Percentiles rank a stretch among this genome's conserved stretches.
Conservation (phyloP, 371 early-diverging fungal species). For the Mucor circinelloides region DNA sequence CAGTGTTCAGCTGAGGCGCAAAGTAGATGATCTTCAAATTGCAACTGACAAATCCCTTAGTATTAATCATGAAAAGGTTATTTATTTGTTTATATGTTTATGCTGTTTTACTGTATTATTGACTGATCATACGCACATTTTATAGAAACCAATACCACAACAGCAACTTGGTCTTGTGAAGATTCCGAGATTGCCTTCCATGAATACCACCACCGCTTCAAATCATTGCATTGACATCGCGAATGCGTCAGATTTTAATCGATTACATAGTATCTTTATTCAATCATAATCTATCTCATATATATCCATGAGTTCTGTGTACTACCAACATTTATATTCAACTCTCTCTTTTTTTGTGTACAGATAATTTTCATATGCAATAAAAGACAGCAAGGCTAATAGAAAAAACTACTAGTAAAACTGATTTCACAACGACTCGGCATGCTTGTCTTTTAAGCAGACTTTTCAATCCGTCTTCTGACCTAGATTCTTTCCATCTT, state of each 20-base stretch:
- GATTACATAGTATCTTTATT: slow-evolving; percentile 40
- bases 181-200: slow-evolving; percentile 10
- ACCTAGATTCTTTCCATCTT: too few species aligned
- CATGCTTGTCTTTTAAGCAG: too few species aligned
- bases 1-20: slow-evolving; percentile 57
- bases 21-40: slow-evolving; percentile 32
- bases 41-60: background rate
- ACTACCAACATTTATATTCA: too few species aligned
- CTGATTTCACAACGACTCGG: too few species aligned
- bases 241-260: slow-evolving; percentile 39
- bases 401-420: too few species aligned
- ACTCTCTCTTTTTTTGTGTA: background rate
- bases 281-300: slow-evolving; percentile 22
- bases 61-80: slow-evolving; percentile 10
- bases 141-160: background rate
- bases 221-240: slow-evolving; percentile 29
- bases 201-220: background rate
- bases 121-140: background rate
- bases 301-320: too few species aligned
- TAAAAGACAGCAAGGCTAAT: too few species aligned
- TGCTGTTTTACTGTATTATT: background rate
- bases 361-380: too few species aligned
- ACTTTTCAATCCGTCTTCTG: too few species aligned
- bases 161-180: slow-evolving; percentile 18
- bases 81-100: background rate